Conservation (phyloP, 2,329 filamentous ascomycete species). For the Raffaelea albimanens region DNA sequence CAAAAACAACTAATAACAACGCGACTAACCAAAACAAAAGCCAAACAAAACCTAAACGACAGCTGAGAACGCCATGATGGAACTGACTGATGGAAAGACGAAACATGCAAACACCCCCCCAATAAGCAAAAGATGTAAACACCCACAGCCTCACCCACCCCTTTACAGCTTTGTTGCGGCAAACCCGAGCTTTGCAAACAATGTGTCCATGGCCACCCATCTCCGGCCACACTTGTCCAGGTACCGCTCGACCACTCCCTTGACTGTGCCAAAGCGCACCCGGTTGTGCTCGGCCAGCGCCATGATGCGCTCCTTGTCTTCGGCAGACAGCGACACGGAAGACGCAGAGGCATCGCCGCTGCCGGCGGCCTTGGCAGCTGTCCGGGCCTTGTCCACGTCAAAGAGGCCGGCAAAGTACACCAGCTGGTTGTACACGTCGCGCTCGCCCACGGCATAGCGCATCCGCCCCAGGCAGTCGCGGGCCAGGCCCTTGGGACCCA, state of each 20-base stretch:
- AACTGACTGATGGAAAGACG: no score
- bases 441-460: slow-evolving; percentile 80
- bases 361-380: slow-evolving; percentile 30
- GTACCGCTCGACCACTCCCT: slow-evolving; percentile 70
- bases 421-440: slow-evolving; percentile 89
- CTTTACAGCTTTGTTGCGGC: slow-evolving; percentile 11
- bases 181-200: slow-evolving; percentile 65
- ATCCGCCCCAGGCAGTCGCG: slow-evolving; percentile 79
- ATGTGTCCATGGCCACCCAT: slow-evolving; percentile 87
- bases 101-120: no score
- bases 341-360: slow-evolving; percentile 21
- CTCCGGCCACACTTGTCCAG: slow-evolving; percentile 82
- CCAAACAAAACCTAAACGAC: no score
- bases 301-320: slow-evolving; percentile 55
- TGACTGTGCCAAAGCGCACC: slow-evolving; percentile 65
- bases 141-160: no score
- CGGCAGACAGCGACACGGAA: slow-evolving; percentile 21
- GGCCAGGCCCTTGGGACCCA: slow-evolving; percentile 78
- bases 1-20: no score
- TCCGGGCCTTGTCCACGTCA: slow-evolving; percentile 75
- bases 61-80: no score
- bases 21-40: no score
- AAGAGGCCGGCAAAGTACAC: slow-evolving; percentile 78
- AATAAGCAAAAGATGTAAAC: no score
- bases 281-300: slow-evolving; percentile 77